These are phyloP conservation scores for Diaporthe caulivora DNA, from an alignment of 2,329 filamentous ascomycete species.

Conservation along the genomic window DNA sequence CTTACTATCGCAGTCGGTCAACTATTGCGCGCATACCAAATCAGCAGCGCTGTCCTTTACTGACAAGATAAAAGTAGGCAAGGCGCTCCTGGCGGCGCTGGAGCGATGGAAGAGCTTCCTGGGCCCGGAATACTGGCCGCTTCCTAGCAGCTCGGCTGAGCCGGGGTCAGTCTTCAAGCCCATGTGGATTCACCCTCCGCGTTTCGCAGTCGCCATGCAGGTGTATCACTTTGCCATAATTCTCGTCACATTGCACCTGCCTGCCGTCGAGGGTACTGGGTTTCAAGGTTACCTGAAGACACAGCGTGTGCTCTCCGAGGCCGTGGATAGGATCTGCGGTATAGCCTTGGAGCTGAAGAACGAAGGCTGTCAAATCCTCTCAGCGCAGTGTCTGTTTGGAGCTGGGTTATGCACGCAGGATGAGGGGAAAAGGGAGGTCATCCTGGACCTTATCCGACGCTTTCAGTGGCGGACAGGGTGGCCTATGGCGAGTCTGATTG, in stretches of 20 bases:
- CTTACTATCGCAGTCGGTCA: constrained; percentile 64
- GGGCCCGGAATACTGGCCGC: constrained; percentile 53
- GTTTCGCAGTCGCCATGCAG: constrained; percentile 61
- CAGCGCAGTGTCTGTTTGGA: constrained; percentile 57
- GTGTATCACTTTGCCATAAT: constrained; percentile 65
- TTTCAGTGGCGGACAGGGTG: constrained; percentile 55
- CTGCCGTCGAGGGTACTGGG: constrained; percentile 57
- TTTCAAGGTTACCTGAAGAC: constrained; percentile 58
- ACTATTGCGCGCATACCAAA: constrained; percentile 51
- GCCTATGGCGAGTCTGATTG: constrained; percentile 50
- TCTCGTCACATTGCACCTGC: constrained; percentile 64
- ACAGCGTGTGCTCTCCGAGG: constrained; percentile 57
- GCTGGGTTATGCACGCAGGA: constrained; percentile 58
- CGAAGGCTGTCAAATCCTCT: constrained; percentile 56
- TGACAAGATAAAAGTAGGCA: constrained; percentile 34
- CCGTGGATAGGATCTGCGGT: constrained; percentile 62
- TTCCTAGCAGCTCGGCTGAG: constrained; percentile 45
- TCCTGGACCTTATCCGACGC: constrained; percentile 52
- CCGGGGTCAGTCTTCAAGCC: constrained; percentile 54
- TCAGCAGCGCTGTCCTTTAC: constrained; percentile 34
- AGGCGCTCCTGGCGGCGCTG: constrained; percentile 44
- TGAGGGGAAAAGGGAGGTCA: constrained; percentile 49
- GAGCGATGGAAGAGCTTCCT: constrained; percentile 49
- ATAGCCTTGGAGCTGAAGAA: constrained; percentile 60
- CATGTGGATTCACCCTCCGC: constrained; percentile 64